Conservation (phyloP, 208 protist species). For the Crithidia expoeki region DNA sequence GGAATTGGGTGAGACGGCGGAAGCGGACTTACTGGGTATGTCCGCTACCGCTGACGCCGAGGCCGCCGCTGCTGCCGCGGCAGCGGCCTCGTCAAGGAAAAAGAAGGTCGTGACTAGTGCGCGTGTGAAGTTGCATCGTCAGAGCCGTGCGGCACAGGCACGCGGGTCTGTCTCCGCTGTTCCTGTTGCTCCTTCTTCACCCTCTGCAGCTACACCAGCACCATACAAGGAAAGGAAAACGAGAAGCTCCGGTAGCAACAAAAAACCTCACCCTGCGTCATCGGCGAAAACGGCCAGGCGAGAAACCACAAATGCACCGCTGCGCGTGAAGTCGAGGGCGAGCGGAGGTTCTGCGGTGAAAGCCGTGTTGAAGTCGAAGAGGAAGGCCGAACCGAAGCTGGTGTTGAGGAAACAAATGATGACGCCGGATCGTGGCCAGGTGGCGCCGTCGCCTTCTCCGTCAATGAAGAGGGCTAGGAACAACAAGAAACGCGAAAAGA, state of each 20-base stretch:
- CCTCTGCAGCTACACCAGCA: not conserved
- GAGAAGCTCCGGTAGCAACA: not conserved
- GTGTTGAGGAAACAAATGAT: not conserved
- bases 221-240: too few relatives aligned
- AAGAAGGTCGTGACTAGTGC: not conserved
- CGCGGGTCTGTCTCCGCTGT: not conserved
- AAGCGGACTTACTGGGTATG: slow-evolving; percentile 36
- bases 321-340: slow-evolving; percentile 9
- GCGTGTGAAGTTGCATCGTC: slow-evolving; percentile 6
- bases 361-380: not conserved
- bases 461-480: not conserved
- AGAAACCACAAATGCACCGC: not conserved
- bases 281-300: not conserved
- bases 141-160: not conserved
- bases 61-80: slow-evolving; percentile 22
- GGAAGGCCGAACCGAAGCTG: not conserved
- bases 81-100: not conserved
- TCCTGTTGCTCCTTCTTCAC: too few relatives aligned
- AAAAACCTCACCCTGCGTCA: not conserved
- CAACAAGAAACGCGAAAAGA: not conserved
- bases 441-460: not conserved
- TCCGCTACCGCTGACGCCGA: slow-evolving; percentile 42
- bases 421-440: not conserved
- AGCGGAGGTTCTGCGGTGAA: not conserved
- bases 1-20: slow-evolving; percentile 7